Percentiles rank a stretch among this genome's conserved stretches.
Evolutionary conservation across 192 early-diverging fungal genomes (phyloP).

Genomic region (Coemansia interrupta): DNA sequence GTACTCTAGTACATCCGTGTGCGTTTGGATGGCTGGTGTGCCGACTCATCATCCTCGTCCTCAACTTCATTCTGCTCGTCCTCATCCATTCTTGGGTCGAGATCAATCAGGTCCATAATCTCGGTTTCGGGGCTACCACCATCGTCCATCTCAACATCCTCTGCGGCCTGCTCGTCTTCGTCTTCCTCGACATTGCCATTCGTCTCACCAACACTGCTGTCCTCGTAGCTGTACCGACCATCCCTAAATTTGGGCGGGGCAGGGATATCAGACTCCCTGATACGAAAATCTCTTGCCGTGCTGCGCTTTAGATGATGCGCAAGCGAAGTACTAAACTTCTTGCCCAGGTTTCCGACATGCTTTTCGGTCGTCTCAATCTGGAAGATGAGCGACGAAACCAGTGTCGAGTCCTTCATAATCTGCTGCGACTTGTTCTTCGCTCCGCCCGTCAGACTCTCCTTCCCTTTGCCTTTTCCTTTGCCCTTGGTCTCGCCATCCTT

Average conservation of each 20-base stretch:
- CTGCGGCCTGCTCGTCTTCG: slow-evolving; percentile 8
- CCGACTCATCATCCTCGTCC: slow-evolving; percentile 1
- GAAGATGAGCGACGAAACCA: slow-evolving; percentile 71
- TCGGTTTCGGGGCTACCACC: slow-evolving; percentile 6
- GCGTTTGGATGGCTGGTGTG: too few species aligned
- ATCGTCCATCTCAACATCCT: slow-evolving; percentile 18
- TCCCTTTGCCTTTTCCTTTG: slow-evolving; percentile 3
- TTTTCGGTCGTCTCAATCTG: slow-evolving; percentile 75
- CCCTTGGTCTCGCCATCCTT: not conserved
- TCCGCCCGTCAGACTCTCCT: slow-evolving; percentile 5
- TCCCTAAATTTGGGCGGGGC: not conserved
- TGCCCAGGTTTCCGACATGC: slow-evolving; percentile 64
- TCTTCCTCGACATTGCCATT: slow-evolving; percentile 1
- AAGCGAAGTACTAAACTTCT: slow-evolving; percentile 68
- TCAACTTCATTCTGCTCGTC: not conserved
- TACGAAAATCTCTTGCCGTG: slow-evolving; percentile 75
- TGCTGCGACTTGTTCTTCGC: slow-evolving; percentile 41
- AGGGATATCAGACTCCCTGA: slow-evolving; percentile 54
- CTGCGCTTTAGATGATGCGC: slow-evolving; percentile 75
- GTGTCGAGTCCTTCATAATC: slow-evolving; percentile 65
- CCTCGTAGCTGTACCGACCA: slow-evolving; percentile 3
- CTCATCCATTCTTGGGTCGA: slow-evolving; percentile 6
- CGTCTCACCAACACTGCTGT: too few species aligned
- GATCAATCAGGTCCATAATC: slow-evolving; percentile 9
- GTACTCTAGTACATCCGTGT: not conserved